Evolutionary conservation across 78 protist genomes (phyloP).

Genomic region (Planoprotostelium fungivorum): DNA sequence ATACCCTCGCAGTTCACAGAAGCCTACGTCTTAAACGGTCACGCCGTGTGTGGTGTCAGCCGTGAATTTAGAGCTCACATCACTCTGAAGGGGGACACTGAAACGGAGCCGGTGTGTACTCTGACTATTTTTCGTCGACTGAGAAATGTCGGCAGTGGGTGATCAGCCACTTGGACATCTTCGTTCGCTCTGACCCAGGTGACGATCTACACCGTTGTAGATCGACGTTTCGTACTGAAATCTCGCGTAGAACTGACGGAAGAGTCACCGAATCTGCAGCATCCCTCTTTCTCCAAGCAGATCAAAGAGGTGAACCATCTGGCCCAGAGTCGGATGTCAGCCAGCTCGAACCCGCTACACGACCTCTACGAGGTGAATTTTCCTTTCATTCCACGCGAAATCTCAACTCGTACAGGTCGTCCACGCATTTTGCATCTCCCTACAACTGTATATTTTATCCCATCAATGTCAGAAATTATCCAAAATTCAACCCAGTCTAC

Average conservation of each 20-base stretch:
- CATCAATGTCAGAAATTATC: not conserved
- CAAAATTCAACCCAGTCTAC: not conserved
- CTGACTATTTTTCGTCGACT: too few relatives aligned
- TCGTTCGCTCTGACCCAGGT: not conserved
- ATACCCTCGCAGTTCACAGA: not conserved
- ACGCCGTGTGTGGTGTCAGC: not conserved
- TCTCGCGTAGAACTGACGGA: not conserved
- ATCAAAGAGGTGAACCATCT: not conserved
- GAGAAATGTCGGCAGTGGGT: too few relatives aligned
- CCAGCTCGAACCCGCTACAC: not conserved
- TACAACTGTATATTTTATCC: not conserved
- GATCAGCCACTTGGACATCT: not conserved
- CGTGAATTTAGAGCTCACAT: not conserved
- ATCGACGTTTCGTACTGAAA: not conserved
- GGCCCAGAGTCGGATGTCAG: not conserved
- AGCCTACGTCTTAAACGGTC: not conserved
- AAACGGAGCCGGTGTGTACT: too few relatives aligned
- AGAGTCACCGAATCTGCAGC: not conserved
- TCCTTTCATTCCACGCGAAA: not conserved
- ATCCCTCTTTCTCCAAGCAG: not conserved
- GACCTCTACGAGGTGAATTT: not conserved
- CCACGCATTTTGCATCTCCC: not conserved
- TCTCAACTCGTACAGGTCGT: not conserved
- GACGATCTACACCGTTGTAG: not conserved
- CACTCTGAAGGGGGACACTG: not conserved